phyloP scores from a whole-genome alignment of 768 basidiomycete species.

The Russula griseocarnosa region DNA sequence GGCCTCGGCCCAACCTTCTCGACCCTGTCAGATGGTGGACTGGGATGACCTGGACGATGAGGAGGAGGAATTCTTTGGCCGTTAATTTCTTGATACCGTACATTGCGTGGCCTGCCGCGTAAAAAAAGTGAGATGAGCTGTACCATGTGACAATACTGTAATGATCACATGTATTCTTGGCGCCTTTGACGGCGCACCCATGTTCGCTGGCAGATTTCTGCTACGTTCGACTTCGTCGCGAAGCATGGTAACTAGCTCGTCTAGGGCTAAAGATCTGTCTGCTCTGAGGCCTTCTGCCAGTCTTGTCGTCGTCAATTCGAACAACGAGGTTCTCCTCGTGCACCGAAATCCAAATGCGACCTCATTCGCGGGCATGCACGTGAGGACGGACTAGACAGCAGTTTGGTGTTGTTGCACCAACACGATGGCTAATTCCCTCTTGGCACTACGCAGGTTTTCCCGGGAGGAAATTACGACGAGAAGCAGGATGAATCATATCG shows the following conservation, averaged over 20 bases:
- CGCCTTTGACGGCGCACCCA: not conserved
- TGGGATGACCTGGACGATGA: constrained; percentile 24
- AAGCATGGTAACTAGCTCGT: constrained; percentile 11
- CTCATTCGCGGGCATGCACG: constrained; percentile 64
- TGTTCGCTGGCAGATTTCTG: not conserved
- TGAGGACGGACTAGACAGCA: constrained; percentile 35
- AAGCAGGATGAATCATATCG: constrained; percentile 53
- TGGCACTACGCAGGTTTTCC: constrained; percentile 59
- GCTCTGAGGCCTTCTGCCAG: constrained; percentile 62
- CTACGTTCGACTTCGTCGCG: not conserved
- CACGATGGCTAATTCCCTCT: not conserved
- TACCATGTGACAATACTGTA: not conserved
- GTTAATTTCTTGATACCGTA: not conserved
- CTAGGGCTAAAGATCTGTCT: constrained; percentile 13
- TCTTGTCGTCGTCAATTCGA: constrained; percentile 57
- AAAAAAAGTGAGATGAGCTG: not conserved
- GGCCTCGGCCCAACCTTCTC: not conserved
- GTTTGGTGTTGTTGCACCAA: not conserved
- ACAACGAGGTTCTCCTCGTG: constrained; percentile 66
- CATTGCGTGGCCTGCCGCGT: not conserved
- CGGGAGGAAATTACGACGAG: constrained; percentile 65
- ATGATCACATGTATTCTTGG: not conserved
- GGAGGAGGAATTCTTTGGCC: constrained; percentile 16
- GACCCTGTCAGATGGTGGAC: constrained; percentile 1
- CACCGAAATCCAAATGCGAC: constrained; percentile 62